phyloP scores from a whole-genome alignment of 495 filamentous ascomycete species.

The Penicillium dipodomyicola region DNA sequence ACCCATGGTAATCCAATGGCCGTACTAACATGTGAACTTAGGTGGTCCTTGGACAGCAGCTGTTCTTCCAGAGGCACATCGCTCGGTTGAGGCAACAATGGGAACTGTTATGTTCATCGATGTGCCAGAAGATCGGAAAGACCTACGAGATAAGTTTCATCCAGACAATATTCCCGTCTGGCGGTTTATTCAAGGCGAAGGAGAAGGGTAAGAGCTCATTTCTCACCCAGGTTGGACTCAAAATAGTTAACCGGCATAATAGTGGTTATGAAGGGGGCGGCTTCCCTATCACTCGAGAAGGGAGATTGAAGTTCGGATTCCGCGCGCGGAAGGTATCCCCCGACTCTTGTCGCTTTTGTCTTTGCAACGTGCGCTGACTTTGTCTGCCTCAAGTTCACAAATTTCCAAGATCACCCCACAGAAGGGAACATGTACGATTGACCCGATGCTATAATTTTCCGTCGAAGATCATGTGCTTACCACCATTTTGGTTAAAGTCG shows the following conservation, averaged over 20 bases:
- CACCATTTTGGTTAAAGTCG: slow-evolving; percentile 1
- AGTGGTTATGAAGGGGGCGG: slow-evolving; percentile 21
- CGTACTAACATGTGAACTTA: slow-evolving; percentile 7
- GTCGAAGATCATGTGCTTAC: neutral
- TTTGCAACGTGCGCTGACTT: neutral
- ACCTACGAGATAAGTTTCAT: slow-evolving; percentile 16
- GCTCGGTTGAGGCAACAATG: slow-evolving; percentile 18
- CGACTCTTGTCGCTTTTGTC: neutral
- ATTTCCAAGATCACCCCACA: slow-evolving; percentile 19
- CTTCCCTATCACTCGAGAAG: slow-evolving; percentile 20
- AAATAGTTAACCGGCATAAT: neutral
- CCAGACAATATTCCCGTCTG: slow-evolving; percentile 18
- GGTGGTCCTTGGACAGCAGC: slow-evolving; percentile 19
- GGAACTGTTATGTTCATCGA: slow-evolving; percentile 17
- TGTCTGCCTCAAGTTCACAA: slow-evolving; percentile 13
- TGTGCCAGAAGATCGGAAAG: slow-evolving; percentile 11
- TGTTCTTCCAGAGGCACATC: slow-evolving; percentile 16
- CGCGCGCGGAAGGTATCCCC: slow-evolving; percentile 16
- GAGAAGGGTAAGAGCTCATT: slow-evolving; percentile 14
- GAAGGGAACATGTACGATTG: slow-evolving; percentile 8
- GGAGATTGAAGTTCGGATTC: slow-evolving; percentile 21
- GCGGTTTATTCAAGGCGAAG: slow-evolving; percentile 18
- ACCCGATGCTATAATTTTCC: no score
- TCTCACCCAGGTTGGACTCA: neutral
- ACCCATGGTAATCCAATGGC: neutral